Evolutionary conservation across 2,329 filamentous ascomycete genomes (phyloP), one percentile per base, ranked within the genome.

Genomic region (Microdochium trichocladiopsis): DNA sequence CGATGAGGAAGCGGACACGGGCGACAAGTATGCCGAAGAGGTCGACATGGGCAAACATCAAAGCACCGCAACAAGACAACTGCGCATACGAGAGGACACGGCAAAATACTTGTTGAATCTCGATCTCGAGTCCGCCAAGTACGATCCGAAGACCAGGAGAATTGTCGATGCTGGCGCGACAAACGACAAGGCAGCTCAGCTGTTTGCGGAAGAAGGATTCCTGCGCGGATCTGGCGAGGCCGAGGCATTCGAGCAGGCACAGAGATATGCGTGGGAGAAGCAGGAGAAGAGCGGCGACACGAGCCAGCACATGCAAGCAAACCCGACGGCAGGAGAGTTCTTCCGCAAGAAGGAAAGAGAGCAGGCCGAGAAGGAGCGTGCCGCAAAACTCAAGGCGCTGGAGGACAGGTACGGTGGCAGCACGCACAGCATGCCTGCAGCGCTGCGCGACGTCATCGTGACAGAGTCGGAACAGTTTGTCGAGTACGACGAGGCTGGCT

Each of bases 31-130:
- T 66, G 91, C 93, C 37, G 94, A 95, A 64, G 93, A 96, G 67
- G 93, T 90, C 24, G 93, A 97, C 67, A 96, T 99, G 90, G 93
- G 92, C 57, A 84, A 92, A 56, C 87, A 96, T 63, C 91, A 96
- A 68, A 87, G 87, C 60, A 96, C 91, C 22, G 88, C 90, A 6
- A 96, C 94, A 1, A 82, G 91, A 53, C 95, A 97, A 65, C 77
- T 99, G 53, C 84, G 94, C 57, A 84, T 99, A 66, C 83, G 94
- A 67, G 94, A 99, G 72, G 94, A 99, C 67, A 99, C 94, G 1
- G 94, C 94, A 22, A 97, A 96, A 64, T 99, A 99, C 66, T 77
- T 99, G 2, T 75, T 96, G 9, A 97, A 97, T 65, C 81, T 99
- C 25, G 94, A 99, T 65, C 78, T 96, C 2, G 94, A 99, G 63